Evolutionary conservation across 73 alveolate genomes (phyloP), one percentile per base, ranked within the genome.

Genomic region (Stentor roeselii): DNA sequence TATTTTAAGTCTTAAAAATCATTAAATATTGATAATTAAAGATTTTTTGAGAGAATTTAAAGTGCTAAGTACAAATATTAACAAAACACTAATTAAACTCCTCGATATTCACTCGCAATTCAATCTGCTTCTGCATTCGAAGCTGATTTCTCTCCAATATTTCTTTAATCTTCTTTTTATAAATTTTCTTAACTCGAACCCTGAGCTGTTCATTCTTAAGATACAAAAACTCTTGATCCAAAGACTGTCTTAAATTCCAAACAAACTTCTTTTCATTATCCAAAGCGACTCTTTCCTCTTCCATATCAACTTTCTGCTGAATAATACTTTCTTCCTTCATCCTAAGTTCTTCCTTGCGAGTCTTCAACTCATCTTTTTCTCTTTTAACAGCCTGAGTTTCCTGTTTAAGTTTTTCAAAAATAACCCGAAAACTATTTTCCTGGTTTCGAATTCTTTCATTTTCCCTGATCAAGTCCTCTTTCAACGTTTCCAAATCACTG

Each of bases 301-400:
- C 80, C 14, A 67, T 1, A 1, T n/a, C 2, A 67, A 11, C 14
- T 67, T 67, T 67, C 1, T 67, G 42, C 41, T 67, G 37, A 15
- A 67, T 15, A 30, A 67, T 67, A 14, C 14, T 67, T 67, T 67
- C 80, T 67, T 67, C 80, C 34, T 67, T 67, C 37, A 21, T 32
- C 41, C 37, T 21, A 21, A 67, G 41, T 32, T 27, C 34, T 34
- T 67, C 80, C 34, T 67, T 67, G 41, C 41, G 34, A 14, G 21
- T 67, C 1, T 32, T 67, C 1, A 67, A 40, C 2, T 67, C 80
- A 1, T 21, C 34, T 67, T 67, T 67, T 32, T 67, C 80, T 27
- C 34, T 32, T 67, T 67, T 67, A 21, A 67, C 41, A 36, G 37
- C 50, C 0, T 14, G 15, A 2, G 27, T n/a, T n/a, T 67, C 80